phyloP scores from a whole-genome alignment of 1,284 basidiomycete genomes.

The Pascua guehoae region DNA sequence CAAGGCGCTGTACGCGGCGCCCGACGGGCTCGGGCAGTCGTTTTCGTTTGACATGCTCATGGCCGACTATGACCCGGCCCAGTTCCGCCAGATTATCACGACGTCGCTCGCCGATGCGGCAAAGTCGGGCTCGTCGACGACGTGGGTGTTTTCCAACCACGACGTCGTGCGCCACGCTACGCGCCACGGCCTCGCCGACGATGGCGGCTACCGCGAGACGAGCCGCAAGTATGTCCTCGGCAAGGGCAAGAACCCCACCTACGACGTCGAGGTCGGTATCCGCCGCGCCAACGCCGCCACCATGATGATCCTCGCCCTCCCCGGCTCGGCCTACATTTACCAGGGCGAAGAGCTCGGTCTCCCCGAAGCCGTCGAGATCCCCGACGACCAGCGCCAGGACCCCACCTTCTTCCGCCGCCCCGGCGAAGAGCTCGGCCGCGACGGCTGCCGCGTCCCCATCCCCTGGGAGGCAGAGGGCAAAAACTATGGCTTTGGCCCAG shows the following conservation, averaged over 20 bases:
- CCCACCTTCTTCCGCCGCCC: slow-evolving; percentile 37
- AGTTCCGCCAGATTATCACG: slow-evolving; percentile 25
- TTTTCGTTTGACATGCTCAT: slow-evolving; percentile 46
- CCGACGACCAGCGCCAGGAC: slow-evolving; percentile 34
- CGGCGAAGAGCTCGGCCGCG: slow-evolving; percentile 35
- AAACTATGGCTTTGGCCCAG: slow-evolving; percentile 33
- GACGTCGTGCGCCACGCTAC: slow-evolving; percentile 41
- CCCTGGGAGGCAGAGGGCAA: slow-evolving; percentile 14
- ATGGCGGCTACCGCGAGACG: slow-evolving; percentile 16
- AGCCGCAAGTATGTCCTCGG: slow-evolving; percentile 21
- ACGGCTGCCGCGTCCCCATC: slow-evolving; percentile 41
- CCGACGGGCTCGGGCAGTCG: slow-evolving; percentile 35
- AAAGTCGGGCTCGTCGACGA: slow-evolving; percentile 27
- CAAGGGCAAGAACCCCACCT: slow-evolving; percentile 16
- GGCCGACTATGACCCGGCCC: slow-evolving; percentile 24
- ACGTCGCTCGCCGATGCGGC: slow-evolving; percentile 24
- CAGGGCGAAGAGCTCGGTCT: slow-evolving; percentile 46
- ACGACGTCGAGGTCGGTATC: slow-evolving; percentile 29
- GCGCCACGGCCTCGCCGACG: slow-evolving; percentile 31
- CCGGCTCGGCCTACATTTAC: slow-evolving; percentile 42
- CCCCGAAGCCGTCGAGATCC: slow-evolving; percentile 36
- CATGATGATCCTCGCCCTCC: slow-evolving; percentile 38
- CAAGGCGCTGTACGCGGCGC: slow-evolving; percentile 36
- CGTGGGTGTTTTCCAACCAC: slow-evolving; percentile 44
- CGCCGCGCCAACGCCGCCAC: slow-evolving; percentile 32